Evolutionary conservation across 257 asterid genomes (phyloP), one percentile per base, ranked within the genome.

Genomic region (Ocimum tenuiflorum): DNA sequence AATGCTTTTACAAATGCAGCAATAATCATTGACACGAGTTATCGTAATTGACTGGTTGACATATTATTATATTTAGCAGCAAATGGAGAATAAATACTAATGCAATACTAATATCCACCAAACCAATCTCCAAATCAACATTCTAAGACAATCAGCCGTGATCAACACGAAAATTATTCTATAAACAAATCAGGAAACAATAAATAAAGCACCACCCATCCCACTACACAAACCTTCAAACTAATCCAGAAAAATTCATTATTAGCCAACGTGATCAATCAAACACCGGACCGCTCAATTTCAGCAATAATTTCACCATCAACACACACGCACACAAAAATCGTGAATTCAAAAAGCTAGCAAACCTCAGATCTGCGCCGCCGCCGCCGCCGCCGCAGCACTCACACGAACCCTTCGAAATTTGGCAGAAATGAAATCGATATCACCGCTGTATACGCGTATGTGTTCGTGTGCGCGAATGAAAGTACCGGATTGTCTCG

Each of bases 331-430:
- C 52, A 54, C 38, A 46, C 11, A 54, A 24, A 39, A 46, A 73
- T 23, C 24, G 8, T 3, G 6, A 50, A 60, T 55, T n/a, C 8
- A 14, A 1, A 49, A 23, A 39, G 18, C 67, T 18, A 47, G 51
- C 75, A 46, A 45, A 74, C 78, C 78, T 74, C 60, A 49, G 41
- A 63, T 74, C 79, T 74, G 75, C 61, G 56, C 48, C 63, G 74
- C 70, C 54, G 64, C 45, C 61, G 56, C 48, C 63, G 74, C 70
- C 54, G 64, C 45, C 78, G 72, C 69, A 7, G 60, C 74, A 35
- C 39, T 60, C 56, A 60, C 78, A 54, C 58, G 35, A 67, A 73
- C 12, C 51, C 42, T 74, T 31, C 39, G 55, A 57, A 69, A 55
- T 74, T 39, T 54, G 53, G 71, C 67, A 62, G 47, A 53, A 46